A percentile compares a stretch with the other conserved stretches of the same genome.
Conservation (phyloP, 2,329 filamentous ascomycete genomes). For the Trichoderma sp. region DNA sequence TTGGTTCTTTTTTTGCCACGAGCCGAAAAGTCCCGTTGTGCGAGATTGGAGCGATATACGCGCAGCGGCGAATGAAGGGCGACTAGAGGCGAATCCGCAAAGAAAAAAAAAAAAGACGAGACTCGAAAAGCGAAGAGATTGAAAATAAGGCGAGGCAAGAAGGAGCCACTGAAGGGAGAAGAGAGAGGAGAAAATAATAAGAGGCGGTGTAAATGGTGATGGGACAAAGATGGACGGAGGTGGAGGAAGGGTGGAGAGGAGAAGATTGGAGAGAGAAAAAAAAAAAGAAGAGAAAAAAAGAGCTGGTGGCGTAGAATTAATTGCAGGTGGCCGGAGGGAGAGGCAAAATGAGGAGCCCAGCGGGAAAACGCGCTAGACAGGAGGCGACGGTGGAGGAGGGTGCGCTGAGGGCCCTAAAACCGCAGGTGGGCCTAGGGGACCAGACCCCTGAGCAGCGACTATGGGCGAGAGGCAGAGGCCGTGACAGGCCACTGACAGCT, state of each 20-base stretch:
- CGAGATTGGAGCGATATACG: constrained; percentile 15
- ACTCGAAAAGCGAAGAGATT: constrained; percentile 19
- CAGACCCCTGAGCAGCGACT: constrained; percentile 17
- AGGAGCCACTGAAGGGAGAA: constrained; percentile 22
- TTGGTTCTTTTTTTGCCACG: constrained; percentile 24
- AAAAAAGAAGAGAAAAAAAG: constrained; percentile 37
- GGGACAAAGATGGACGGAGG: constrained; percentile 32
- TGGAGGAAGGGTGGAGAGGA: constrained; percentile 34
- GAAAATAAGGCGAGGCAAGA: constrained; percentile 23
- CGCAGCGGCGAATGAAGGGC: constrained; percentile 1
- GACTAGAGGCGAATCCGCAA: constrained; percentile 16
- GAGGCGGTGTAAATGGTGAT: constrained; percentile 36
- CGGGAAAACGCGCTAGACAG: constrained; percentile 23
- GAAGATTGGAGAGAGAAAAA: constrained; percentile 36
- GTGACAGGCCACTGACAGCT: constrained; percentile 13
- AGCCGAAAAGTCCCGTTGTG: constrained; percentile 18
- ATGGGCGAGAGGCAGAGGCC: not conserved
- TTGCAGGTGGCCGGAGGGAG: constrained; percentile 31
- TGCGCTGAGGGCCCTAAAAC: constrained; percentile 15
- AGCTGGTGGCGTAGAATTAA: constrained; percentile 22
- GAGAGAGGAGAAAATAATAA: constrained; percentile 34
- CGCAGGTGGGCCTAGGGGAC: constrained; percentile 8
- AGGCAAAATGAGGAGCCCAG: not conserved
- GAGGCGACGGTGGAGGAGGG: constrained; percentile 20
- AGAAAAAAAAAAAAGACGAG: constrained; percentile 4